Evolutionary conservation across 225 moss, liverwort and hornwort genomes (phyloP).

Genomic region (Physcomitrium patens): DNA sequence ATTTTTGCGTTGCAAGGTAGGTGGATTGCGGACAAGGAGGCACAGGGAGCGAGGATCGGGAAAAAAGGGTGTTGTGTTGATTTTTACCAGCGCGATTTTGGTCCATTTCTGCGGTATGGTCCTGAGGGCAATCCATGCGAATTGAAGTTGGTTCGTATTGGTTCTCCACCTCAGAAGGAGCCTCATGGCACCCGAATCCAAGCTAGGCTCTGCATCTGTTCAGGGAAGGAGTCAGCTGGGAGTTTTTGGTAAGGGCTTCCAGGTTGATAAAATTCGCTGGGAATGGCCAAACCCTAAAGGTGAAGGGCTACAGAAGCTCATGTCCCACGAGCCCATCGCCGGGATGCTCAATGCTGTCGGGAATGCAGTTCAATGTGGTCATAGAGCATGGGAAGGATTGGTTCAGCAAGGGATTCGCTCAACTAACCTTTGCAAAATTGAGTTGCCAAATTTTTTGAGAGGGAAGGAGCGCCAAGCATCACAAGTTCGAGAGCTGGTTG

Average conservation of each 20-base stretch:
- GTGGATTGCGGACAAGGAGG: background rate
- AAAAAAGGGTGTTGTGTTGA: background rate
- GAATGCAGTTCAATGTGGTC: slow-evolving; percentile 41
- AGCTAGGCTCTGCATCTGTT: slow-evolving; percentile 4
- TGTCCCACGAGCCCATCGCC: slow-evolving; percentile 38
- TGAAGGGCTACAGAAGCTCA: slow-evolving; percentile 31
- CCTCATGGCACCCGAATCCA: slow-evolving; percentile 39
- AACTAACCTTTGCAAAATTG: slow-evolving; percentile 25
- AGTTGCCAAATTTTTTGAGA: slow-evolving; percentile 37
- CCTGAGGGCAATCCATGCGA: background rate
- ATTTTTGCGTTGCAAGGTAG: background rate
- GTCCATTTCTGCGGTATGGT: background rate
- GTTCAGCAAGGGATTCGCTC: slow-evolving; percentile 41
- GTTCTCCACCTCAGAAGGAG: background rate
- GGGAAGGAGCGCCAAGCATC: slow-evolving; percentile 30
- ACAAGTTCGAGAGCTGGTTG: slow-evolving; percentile 9
- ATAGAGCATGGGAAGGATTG: slow-evolving; percentile 47
- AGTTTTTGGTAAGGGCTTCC: slow-evolving; percentile 25
- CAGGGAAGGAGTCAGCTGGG: background rate
- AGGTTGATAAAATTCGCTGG: slow-evolving; percentile 20
- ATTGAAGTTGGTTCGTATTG: background rate
- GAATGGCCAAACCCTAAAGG: slow-evolving; percentile 40
- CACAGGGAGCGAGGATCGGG: background rate
- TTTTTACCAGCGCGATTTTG: background rate
- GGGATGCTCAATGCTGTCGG: slow-evolving; percentile 41